Conservation (phyloP, 352 stramenopile species). For the Stramenopiles sp. region DNA sequence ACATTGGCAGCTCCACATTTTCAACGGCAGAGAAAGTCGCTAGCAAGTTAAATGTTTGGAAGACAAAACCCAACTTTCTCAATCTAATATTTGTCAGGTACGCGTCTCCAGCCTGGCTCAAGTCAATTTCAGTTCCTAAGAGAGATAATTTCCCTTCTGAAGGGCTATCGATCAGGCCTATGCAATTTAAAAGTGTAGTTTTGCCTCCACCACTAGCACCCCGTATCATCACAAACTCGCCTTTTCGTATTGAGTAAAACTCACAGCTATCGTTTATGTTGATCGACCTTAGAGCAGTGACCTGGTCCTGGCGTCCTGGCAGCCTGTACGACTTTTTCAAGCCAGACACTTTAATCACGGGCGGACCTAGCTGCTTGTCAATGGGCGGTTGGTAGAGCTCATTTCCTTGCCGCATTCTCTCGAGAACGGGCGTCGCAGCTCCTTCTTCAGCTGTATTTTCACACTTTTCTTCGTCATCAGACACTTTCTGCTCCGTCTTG, state of each 20-base stretch:
- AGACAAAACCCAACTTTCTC: conserved; percentile 22
- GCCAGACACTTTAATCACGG: neutral
- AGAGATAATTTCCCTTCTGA: conserved; percentile 16
- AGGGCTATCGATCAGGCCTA: conserved; percentile 20
- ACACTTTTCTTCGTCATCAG: too few species aligned
- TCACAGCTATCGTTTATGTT: neutral
- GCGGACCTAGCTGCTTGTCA: too few species aligned
- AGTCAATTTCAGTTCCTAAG: conserved; percentile 15
- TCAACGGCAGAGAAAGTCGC: conserved; percentile 16
- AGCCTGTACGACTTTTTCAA: neutral
- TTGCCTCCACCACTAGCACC: conserved; percentile 23
- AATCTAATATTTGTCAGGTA: conserved; percentile 19
- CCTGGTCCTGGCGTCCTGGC: neutral
- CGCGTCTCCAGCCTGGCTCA: conserved; percentile 3
- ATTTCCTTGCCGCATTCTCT: too few species aligned
- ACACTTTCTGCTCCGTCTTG: too few species aligned
- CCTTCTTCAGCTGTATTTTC: too few species aligned
- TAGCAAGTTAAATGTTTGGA: conserved; percentile 25
- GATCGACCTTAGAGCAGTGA: neutral
- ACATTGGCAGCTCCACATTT: conserved; percentile 20
- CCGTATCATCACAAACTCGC: conserved; percentile 23
- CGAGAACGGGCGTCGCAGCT: too few species aligned
- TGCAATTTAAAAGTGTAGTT: conserved; percentile 18
- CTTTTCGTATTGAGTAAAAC: neutral
- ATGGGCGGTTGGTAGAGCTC: too few species aligned